These are phyloP conservation scores for Podaxis sp. DNA, from an alignment of 768 basidiomycete genomes.

Conservation along the genomic window DNA sequence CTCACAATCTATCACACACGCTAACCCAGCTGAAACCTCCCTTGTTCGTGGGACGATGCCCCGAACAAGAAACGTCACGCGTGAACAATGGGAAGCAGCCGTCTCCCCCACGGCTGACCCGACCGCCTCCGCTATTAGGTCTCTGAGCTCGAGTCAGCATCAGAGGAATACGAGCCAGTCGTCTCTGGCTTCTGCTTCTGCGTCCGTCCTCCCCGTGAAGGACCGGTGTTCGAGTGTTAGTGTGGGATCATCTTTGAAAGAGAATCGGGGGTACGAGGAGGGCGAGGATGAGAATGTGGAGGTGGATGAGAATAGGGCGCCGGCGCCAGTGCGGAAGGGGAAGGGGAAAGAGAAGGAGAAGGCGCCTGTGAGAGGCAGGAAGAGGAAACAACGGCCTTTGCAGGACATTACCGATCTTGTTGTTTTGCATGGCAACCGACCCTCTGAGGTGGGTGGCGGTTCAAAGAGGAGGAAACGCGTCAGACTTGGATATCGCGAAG, in stretches of 20 bases:
- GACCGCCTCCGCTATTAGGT: constrained; percentile 11
- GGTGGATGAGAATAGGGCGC: neutral
- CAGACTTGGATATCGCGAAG: constrained; percentile 2
- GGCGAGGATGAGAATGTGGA: constrained; percentile 2
- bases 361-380: constrained; percentile 15
- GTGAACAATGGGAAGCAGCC: constrained; percentile 28
- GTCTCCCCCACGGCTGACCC: constrained; percentile 14
- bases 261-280: constrained; percentile 10
- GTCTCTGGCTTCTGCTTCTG: constrained; percentile 16
- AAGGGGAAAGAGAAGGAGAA: constrained; percentile 25
- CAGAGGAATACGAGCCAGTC: neutral
- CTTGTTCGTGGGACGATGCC: constrained; percentile 22
- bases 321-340: constrained; percentile 2
- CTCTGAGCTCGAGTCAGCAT: constrained; percentile 1
- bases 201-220: constrained; percentile 20
- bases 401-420: constrained; percentile 33
- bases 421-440: neutral
- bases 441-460: neutral
- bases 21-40: neutral
- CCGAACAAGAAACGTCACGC: constrained; percentile 28
- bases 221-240: constrained; percentile 19
- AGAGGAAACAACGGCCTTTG: constrained; percentile 31
- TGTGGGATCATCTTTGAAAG: constrained; percentile 17
- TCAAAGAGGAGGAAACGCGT: constrained; percentile 6
- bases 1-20: neutral